These are phyloP conservation scores for Pichia kudriavzevii DNA, from an alignment of 1,139 yeast species.

Conservation along the genomic window DNA sequence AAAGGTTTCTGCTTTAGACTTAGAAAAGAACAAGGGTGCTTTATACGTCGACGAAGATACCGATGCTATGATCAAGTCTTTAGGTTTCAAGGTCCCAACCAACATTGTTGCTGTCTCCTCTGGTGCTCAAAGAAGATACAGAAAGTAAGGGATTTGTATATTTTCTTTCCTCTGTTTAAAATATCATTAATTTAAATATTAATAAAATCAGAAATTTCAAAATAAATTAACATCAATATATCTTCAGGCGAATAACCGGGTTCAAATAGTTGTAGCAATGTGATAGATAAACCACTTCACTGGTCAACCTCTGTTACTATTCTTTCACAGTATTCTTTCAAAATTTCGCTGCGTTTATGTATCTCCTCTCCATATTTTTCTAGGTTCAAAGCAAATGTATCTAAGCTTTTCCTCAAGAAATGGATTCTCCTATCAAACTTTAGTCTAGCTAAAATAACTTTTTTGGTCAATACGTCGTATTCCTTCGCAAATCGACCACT, in stretches of 20 bases:
- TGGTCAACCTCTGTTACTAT: slow-evolving; percentile 28
- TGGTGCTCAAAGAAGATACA: slow-evolving; percentile 90
- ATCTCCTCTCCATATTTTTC: slow-evolving; percentile 31
- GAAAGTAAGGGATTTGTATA: slow-evolving; percentile 50
- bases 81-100: slow-evolving; percentile 94
- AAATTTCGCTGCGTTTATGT: slow-evolving; percentile 30
- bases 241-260: too few relatives aligned
- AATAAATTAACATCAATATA: neutral
- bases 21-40: slow-evolving; percentile 92
- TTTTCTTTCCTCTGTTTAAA: slow-evolving; percentile 12
- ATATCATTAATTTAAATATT: slow-evolving; percentile 3
- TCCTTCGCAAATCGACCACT: slow-evolving; percentile 29
- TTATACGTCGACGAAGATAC: slow-evolving; percentile 98
- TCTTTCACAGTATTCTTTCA: slow-evolving; percentile 35
- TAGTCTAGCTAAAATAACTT: slow-evolving; percentile 32
- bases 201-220: slow-evolving; percentile 7
- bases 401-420: slow-evolving; percentile 25
- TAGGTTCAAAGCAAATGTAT: slow-evolving; percentile 32
- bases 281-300: slow-evolving; percentile 1
- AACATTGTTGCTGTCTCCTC: slow-evolving; percentile 89
- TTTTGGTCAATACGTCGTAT: slow-evolving; percentile 29
- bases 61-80: slow-evolving; percentile 89
- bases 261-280: slow-evolving; percentile 1
- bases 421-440: slow-evolving; percentile 34
- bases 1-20: slow-evolving; percentile 99